Base-by-base conservation (phyloP, 208 protist species). In the Zelonia costaricensis region DNA sequence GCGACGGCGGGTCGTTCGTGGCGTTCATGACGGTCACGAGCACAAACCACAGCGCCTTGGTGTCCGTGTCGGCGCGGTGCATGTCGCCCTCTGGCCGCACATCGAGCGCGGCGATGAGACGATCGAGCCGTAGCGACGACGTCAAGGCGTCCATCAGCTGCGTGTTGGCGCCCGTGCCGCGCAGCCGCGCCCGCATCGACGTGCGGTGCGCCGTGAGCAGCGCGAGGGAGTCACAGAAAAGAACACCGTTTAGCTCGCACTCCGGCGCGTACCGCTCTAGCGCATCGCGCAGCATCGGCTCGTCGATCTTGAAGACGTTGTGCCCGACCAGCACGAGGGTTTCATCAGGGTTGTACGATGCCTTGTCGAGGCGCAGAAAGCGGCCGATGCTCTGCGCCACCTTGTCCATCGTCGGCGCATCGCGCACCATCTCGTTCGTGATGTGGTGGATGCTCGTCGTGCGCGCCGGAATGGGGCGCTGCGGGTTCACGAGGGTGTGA, bases 391-490 rank as follows among this genome's bases (percentile, higher is more conserved):
- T 69, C 10, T 74, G 55, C 30, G 69, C 73, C 36, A 94, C 88
- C 56, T 69, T 69, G 8, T 72, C 69, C 39, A 87, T 64, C 13
- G 70, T 67, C 16, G 91, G 91, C 9, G 88, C 83, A 30, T 68
- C 65, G 6, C 53, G 51, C 54, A 93, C 88, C 62, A 82, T 73
- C 2, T 58, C 86, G 54, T 96, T 76, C 0, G 87, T 91, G 62
- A 96, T 94, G 73, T 92, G 77, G 62, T 96, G 91, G 55, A 96
- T 94, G 31, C 55, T 64, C 5, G 78, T 80, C 3, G 88, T 90
- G 25, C 73, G 60, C 7, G 74, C 82, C 8, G 82, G 68, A 45
- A 96, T 93, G 52, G 61, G 39, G 1, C 87, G 72, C 31, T 74
- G 53, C 28, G 91, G 91, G 39, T 93, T 83, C 3, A 96, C 74